Base-by-base conservation (phyloP, 192 early-diverging fungal genomes). In the Jimgerdemannia lactiflua region DNA sequence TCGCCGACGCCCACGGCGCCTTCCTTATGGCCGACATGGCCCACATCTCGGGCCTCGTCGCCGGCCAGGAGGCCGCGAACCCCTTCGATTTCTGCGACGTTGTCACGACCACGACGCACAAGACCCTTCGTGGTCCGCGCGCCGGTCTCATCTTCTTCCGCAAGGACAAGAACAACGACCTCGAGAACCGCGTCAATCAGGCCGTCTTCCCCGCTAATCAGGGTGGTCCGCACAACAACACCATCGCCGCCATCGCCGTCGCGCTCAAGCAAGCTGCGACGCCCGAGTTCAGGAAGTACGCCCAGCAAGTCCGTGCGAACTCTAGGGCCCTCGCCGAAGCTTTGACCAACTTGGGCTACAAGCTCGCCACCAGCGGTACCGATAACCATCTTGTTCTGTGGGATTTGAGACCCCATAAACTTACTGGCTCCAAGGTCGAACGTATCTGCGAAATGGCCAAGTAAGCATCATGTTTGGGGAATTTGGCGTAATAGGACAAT, bases 141-240 rank as follows among this genome's bases (percentile, higher is more conserved):
- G 97, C 98, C 71, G 98, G 98, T 77, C 86, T 99, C 68, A 96
- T 99, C 86, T 99, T 99, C 89, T 99, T 95, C 95, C 93, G 93
- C 82, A 87, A 92, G 73, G 90, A 90, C 76, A 90, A 88, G 87
- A 93, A 94, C 80, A 93, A 94, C 79, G 94, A 95, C 79, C 91
- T 99, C 41, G 98, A 99, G 89, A 85, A 84, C 75, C 94, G 92
- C 73, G 93, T 99, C 79, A 98, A 99, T 92, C 95, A 95, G 89
- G 96, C 98, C 7, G 98, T 99, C 66, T 99, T 99, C 92, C 98
- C 98, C 67, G 95, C 95, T 76, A 96, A 95, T 90, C 98, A 99
- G 89, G 98, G 98, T 80, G 98, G 98, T 66, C 98, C 98, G 43
- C 98, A 99, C 92, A 99, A 99, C 93, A 99, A 99, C 94, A 98